Evolutionary conservation across 1,284 basidiomycete species (phyloP).

Genomic region (Cryptococcus maquisensis): DNA sequence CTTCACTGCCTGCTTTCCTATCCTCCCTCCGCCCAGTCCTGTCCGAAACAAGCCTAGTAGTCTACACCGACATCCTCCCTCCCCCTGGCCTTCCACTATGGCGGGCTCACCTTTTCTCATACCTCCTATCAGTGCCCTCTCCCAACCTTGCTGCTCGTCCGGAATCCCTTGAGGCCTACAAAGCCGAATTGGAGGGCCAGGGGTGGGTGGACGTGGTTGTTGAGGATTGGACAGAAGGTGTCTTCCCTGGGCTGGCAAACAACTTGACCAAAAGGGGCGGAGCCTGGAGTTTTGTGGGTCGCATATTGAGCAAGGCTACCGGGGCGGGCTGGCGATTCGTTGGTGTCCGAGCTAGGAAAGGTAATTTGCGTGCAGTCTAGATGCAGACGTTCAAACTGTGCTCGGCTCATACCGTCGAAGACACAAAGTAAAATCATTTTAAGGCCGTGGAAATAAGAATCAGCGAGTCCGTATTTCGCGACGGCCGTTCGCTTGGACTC

Average conservation of each 20-base stretch:
- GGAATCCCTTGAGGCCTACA: conserved; percentile 52
- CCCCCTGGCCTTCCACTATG: conserved; percentile 20
- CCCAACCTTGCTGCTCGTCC: conserved; percentile 53
- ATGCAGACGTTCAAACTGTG: too few species aligned
- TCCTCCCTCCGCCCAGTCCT: conserved; percentile 53
- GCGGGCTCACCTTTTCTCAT: conserved; percentile 28
- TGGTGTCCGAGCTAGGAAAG: conserved; percentile 52
- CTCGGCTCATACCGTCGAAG: too few species aligned
- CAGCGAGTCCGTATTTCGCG: too few species aligned
- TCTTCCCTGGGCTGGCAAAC: conserved; percentile 58
- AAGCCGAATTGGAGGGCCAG: conserved; percentile 50
- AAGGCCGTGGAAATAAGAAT: too few species aligned
- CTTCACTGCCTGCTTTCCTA: conserved; percentile 54
- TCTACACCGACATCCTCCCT: conserved; percentile 60
- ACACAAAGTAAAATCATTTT: too few species aligned
- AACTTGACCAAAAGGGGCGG: conserved; percentile 54
- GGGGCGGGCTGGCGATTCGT: conserved; percentile 57
- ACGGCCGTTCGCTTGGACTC: too few species aligned
- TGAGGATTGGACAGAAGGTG: conserved; percentile 60
- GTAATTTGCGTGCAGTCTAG: too few species aligned
- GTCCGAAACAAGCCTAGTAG: conserved; percentile 55
- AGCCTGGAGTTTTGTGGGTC: conserved; percentile 54
- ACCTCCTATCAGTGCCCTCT: conserved; percentile 52
- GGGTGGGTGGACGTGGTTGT: conserved; percentile 58
- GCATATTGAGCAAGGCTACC: conserved; percentile 49